Evolutionary conservation across 148 eudicot genomes (phyloP).

Genomic region (Linanthus parryae): DNA sequence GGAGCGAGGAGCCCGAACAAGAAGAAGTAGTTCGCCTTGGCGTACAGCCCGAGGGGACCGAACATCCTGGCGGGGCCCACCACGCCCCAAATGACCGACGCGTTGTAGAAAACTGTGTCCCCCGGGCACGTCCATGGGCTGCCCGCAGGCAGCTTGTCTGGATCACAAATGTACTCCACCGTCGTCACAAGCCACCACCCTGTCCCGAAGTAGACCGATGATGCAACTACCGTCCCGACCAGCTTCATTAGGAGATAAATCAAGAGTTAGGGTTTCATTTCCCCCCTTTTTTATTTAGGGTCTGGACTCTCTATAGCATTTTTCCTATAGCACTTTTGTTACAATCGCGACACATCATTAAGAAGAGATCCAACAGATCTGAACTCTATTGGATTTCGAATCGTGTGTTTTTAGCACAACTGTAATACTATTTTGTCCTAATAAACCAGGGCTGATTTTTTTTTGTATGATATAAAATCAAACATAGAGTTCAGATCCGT

Average conservation of each 20-base stretch:
- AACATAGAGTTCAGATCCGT: neutral
- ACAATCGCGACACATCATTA: too few species aligned
- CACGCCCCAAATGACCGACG: slow-evolving; percentile 50
- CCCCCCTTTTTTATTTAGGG: too few species aligned
- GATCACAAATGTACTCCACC: slow-evolving; percentile 29
- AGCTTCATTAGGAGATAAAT: slow-evolving; percentile 17
- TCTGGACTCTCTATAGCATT: too few species aligned
- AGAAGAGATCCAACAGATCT: too few species aligned
- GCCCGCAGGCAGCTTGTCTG: slow-evolving; percentile 21
- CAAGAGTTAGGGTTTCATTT: neutral
- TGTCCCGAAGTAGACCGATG: slow-evolving; percentile 32
- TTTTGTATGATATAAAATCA: neutral
- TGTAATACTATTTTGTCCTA: neutral
- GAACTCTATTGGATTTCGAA: too few species aligned
- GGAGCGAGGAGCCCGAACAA: slow-evolving; percentile 31
- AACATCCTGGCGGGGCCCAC: slow-evolving; percentile 44
- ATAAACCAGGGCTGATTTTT: neutral
- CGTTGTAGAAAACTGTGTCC: slow-evolving; percentile 42
- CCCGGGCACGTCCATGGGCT: slow-evolving; percentile 61
- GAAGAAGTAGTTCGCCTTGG: slow-evolving; percentile 34
- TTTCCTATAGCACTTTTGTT: too few species aligned
- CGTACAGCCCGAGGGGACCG: slow-evolving; percentile 30
- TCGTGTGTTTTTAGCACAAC: too few species aligned
- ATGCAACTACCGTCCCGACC: slow-evolving; percentile 38
- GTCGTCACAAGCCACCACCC: slow-evolving; percentile 41